Evolutionary conservation across 768 basidiomycete genomes (phyloP).

Genomic region (Lactarius tabidus): DNA sequence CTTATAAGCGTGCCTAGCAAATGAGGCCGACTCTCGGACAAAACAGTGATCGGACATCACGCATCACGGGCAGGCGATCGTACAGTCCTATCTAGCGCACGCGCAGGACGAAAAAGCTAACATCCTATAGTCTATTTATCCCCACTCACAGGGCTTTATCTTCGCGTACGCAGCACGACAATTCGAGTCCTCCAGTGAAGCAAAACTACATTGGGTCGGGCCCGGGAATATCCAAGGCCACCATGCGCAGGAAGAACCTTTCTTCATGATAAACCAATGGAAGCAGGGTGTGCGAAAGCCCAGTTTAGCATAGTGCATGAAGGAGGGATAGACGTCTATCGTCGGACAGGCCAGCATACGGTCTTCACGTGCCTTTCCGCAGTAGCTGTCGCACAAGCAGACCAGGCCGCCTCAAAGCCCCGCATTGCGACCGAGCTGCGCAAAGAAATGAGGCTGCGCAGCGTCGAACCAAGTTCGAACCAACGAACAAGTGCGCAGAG

Average conservation of each 20-base stretch:
- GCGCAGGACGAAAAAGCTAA: not conserved
- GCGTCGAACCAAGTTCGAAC: not conserved
- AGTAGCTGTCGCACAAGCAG: not conserved
- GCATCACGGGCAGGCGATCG: too few species aligned
- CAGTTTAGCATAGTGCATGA: not conserved
- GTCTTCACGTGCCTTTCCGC: not conserved
- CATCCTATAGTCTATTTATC: not conserved
- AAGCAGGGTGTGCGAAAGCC: not conserved
- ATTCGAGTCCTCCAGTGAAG: not conserved
- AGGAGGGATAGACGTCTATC: not conserved
- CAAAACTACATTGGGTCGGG: not conserved
- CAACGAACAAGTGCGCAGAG: too few species aligned
- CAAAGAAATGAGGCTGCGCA: not conserved
- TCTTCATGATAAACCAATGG: not conserved
- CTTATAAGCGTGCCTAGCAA: too few species aligned
- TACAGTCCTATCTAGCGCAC: not conserved
- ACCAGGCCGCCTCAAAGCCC: not conserved
- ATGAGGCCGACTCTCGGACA: not conserved
- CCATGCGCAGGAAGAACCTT: too few species aligned
- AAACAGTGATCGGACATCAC: not conserved
- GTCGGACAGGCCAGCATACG: not conserved
- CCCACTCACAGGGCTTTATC: not conserved
- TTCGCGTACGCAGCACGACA: not conserved
- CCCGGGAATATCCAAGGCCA: too few species aligned
- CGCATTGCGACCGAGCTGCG: not conserved